Evolutionary conservation across 352 stramenopile genomes (phyloP), one percentile per base, ranked within the genome.

Genomic region (Globisporangium cystogenes): DNA sequence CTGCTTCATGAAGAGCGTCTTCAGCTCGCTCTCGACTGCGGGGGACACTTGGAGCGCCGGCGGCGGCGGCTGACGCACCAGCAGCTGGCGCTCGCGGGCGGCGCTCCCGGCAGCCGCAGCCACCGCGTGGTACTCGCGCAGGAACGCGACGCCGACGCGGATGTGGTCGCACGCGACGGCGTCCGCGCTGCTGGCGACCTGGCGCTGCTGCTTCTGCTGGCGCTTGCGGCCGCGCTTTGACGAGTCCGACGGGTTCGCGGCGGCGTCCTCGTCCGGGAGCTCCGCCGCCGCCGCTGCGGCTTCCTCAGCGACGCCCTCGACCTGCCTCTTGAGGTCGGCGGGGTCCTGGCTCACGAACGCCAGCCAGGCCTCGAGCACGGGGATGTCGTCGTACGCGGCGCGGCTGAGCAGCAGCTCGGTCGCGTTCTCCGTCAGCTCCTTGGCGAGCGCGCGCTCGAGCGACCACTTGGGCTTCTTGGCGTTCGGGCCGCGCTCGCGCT

Each of bases 341-440:
- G 20, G 12, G 35, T 65, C 29, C 27, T 48, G 37, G 23, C 29
- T 46, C 20, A 78, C 62, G 11, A 85, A 53, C n/a, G 59, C 57
- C 24, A 67, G 42, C 80, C 80, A 91, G 7, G 60, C 50, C 52
- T 66, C 60, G 16, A 90, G 56, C 51, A 74, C 41, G 12, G 21
- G 11, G 14, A 75, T 53, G 7, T 86, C 55, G 1, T 62, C 65
- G 8, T 50, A 62, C 0, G 46, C 63, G 6, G 71, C 72, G 51
- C 74, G 68, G 37, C 73, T 77, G 31, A 88, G 57, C 40, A 91
- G 51, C 49, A 91, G 49, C 41, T 91, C 80, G 16, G 80, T 91
- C 41, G 75, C 66, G 46, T 72, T 74, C 27, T 91, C 77, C 16
- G 87, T 60, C 35, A 91, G 58, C 51, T 91, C 77, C 4, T 62